These are phyloP conservation scores for Digitaria exilis DNA, from an alignment of 202 grass and related monocot genomes.

Conservation along the genomic window DNA sequence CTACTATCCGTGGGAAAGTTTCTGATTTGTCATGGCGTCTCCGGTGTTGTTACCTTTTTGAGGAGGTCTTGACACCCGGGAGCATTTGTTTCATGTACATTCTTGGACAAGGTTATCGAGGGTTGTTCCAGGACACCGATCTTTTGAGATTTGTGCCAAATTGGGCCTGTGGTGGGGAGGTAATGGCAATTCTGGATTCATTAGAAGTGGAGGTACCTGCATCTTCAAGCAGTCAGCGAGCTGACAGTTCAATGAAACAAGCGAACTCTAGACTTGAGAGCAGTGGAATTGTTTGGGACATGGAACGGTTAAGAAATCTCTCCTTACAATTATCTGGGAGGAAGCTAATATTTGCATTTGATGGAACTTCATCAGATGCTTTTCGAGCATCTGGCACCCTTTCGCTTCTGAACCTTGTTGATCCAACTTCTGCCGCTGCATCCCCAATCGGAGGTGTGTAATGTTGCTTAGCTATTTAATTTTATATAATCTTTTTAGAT, in stretches of 20 bases:
- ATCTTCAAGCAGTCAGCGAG: slow-evolving; percentile 70
- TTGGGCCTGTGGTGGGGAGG: slow-evolving; percentile 86
- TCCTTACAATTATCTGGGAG: slow-evolving; percentile 82
- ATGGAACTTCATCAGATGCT: slow-evolving; percentile 96
- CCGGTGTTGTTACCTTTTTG: slow-evolving; percentile 94
- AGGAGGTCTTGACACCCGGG: slow-evolving; percentile 90
- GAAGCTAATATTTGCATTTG: slow-evolving; percentile 99
- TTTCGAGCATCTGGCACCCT: slow-evolving; percentile 93
- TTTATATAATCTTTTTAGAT: slow-evolving; percentile 27
- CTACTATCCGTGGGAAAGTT: slow-evolving; percentile 61
- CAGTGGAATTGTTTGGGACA: slow-evolving; percentile 98
- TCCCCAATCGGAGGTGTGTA: slow-evolving; percentile 91
- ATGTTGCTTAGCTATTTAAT: slow-evolving; percentile 39
- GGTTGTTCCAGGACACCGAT: slow-evolving; percentile 94
- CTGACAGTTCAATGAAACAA: slow-evolving; percentile 83
- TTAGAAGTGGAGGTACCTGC: slow-evolving; percentile 72
- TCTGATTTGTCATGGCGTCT: slow-evolving; percentile 86
- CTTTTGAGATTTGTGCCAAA: slow-evolving; percentile 92
- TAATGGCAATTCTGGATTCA: slow-evolving; percentile 93
- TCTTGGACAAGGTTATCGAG: slow-evolving; percentile 93
- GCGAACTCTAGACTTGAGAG: slow-evolving; percentile 74
- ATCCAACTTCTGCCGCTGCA: slow-evolving; percentile 96
- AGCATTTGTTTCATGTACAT: slow-evolving; percentile 98
- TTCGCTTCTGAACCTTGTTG: slow-evolving; percentile 96
- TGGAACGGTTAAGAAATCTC: slow-evolving; percentile 88